Evolutionary conservation across 768 basidiomycete genomes (phyloP).

Genomic region (Trametes maxima): DNA sequence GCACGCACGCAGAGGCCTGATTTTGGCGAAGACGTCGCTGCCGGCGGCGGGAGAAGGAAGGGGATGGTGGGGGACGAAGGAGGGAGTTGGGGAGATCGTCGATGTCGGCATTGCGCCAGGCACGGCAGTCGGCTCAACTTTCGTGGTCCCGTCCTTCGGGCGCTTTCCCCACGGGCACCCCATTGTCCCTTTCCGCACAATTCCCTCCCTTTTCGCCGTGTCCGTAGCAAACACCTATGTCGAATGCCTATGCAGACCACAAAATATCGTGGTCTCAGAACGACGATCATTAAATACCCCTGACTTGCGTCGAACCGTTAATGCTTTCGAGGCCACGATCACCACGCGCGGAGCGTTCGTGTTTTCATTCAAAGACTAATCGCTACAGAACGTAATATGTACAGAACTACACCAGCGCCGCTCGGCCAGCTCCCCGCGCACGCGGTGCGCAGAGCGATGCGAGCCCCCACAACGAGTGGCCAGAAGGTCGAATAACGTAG

Average conservation of each 20-base stretch:
- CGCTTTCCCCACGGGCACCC: conserved; percentile 5
- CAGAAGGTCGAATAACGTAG: neutral
- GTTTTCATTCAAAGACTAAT: conserved; percentile 12
- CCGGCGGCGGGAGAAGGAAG: neutral
- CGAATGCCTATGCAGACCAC: neutral
- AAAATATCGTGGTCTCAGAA: too few species aligned
- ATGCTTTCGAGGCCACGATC: neutral
- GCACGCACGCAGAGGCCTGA: conserved; percentile 3
- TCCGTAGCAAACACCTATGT: neutral
- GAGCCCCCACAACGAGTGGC: neutral
- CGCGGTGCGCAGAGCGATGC: neutral
- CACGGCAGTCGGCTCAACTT: conserved; percentile 5
- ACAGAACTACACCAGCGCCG: conserved; percentile 5
- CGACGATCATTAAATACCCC: neutral
- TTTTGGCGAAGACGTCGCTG: neutral
- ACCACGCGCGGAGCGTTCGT: conserved; percentile 7
- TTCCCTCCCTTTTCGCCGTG: neutral
- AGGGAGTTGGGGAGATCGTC: conserved; percentile 1
- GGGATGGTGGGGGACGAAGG: neutral
- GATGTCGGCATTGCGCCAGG: conserved; percentile 8
- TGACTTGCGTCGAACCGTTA: neutral
- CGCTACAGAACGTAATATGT: conserved; percentile 13
- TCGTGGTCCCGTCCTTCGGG: conserved; percentile 4
- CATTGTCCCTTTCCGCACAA: neutral
- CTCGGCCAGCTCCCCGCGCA: neutral